A percentile compares a stretch with the other conserved stretches of the same genome.
phyloP scores from a whole-genome alignment of 129 eudicot species.

The Artemisia tridentata region DNA sequence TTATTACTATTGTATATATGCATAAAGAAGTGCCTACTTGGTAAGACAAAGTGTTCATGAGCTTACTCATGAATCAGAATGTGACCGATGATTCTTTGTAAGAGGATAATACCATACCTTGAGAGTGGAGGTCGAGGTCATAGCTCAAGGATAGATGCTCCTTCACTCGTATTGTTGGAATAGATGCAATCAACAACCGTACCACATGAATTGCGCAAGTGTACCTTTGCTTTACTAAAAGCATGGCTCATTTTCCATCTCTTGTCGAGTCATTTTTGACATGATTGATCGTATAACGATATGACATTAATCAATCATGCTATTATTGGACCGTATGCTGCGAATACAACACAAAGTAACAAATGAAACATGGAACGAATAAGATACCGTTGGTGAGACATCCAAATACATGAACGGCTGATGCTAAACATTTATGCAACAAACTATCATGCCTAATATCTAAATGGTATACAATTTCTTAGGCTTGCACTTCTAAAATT shows the following conservation, averaged over 20 bases:
- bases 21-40: too few species aligned
- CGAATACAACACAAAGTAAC: constrained; percentile 23
- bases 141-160: constrained; percentile 32
- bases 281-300: constrained; percentile 2
- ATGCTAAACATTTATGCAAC: constrained; percentile 18
- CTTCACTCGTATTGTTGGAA: constrained; percentile 20
- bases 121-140: constrained; percentile 36
- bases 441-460: neutral
- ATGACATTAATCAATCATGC: constrained; percentile 20
- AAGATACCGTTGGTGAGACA: constrained; percentile 17
- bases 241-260: constrained; percentile 19
- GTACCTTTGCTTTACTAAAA: constrained; percentile 35
- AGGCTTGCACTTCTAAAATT: too few species aligned
- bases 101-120: constrained; percentile 13
- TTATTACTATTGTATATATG: too few species aligned
- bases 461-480: too few species aligned
- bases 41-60: neutral
- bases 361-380: constrained; percentile 28
- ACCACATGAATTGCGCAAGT: constrained; percentile 22
- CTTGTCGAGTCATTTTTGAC: constrained; percentile 26
- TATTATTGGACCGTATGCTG: constrained; percentile 22
- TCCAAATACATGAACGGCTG: constrained; percentile 16
- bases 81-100: constrained; percentile 16
- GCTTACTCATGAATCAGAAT: constrained; percentile 8
- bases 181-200: constrained; percentile 36